phyloP scores from a whole-genome alignment of 2,329 filamentous ascomycete genomes.

The Bipolaris gigantea region DNA sequence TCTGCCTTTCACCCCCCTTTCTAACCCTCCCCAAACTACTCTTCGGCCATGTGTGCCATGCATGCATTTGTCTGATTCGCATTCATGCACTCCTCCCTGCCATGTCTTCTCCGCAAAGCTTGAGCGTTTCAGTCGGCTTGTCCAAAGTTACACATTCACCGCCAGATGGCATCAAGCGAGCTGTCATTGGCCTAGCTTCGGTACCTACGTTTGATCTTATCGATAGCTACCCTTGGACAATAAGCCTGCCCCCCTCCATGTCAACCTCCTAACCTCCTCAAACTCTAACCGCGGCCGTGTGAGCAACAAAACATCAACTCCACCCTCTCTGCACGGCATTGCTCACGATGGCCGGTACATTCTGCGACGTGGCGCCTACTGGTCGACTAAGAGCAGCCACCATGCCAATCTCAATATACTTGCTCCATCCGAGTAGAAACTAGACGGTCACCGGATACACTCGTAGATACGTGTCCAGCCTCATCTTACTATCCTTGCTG shows the following conservation, averaged over 20 bases:
- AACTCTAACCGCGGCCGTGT: constrained; percentile 13
- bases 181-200: background rate
- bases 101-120: constrained; percentile 22
- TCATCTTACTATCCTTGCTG: constrained; percentile 22
- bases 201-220: constrained; percentile 6
- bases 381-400: constrained; percentile 8
- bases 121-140: constrained; percentile 16
- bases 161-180: constrained; percentile 12
- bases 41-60: constrained; percentile 1
- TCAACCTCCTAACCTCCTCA: constrained; percentile 9
- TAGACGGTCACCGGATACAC: constrained; percentile 21
- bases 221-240: constrained; percentile 12
- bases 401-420: constrained; percentile 9
- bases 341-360: constrained; percentile 13
- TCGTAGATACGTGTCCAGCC: constrained; percentile 18
- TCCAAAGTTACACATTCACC: constrained; percentile 20
- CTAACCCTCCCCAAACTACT: constrained; percentile 4
- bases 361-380: constrained; percentile 18
- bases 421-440: background rate
- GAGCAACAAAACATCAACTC: constrained; percentile 11
- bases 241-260: constrained; percentile 9
- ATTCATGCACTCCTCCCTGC: constrained; percentile 6
- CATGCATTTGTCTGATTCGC: constrained; percentile 6
- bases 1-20: constrained; percentile 2
- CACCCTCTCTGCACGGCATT: background rate